Evolutionary conservation across 2,329 filamentous ascomycete species (phyloP).

Genomic region (Furcasterigmium sp.): DNA sequence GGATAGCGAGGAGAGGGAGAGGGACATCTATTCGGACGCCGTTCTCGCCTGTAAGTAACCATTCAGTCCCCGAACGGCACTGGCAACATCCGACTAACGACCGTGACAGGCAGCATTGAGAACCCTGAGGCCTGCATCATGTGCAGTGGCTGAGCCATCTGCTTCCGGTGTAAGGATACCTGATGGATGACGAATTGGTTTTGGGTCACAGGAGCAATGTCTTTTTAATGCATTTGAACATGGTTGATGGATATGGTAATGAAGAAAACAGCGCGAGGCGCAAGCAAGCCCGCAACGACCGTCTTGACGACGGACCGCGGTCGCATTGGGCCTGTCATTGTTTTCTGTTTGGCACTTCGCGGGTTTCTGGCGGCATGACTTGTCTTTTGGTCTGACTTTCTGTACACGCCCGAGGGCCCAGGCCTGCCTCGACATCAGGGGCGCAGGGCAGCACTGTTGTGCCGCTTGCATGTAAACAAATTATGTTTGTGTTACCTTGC

Average conservation of each 20-base stretch:
- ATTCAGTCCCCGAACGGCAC: not conserved
- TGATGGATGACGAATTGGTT: constrained; percentile 12
- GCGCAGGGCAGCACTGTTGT: too few species aligned
- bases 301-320: too few species aligned
- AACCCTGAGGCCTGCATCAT: constrained; percentile 93
- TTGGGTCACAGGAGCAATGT: constrained; percentile 3
- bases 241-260: not conserved
- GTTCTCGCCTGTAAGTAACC: constrained; percentile 72
- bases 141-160: constrained; percentile 75
- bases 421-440: too few species aligned
- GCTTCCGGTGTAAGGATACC: not conserved
- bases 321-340: too few species aligned
- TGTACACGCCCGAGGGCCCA: too few species aligned
- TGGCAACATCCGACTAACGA: constrained; percentile 21
- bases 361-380: too few species aligned
- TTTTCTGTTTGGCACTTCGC: too few species aligned
- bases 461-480: too few species aligned
- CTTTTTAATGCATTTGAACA: constrained; percentile 1
- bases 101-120: constrained; percentile 73
- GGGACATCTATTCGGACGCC: constrained; percentile 92
- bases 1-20: constrained; percentile 70
- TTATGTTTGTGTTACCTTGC: too few species aligned
- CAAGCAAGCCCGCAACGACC: too few species aligned
- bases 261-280: not conserved
- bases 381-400: too few species aligned